Percentiles rank a stretch among this genome's conserved stretches.
phyloP scores from a whole-genome alignment of 2,329 filamentous ascomycete species.

The Nannizzia gypsea region DNA sequence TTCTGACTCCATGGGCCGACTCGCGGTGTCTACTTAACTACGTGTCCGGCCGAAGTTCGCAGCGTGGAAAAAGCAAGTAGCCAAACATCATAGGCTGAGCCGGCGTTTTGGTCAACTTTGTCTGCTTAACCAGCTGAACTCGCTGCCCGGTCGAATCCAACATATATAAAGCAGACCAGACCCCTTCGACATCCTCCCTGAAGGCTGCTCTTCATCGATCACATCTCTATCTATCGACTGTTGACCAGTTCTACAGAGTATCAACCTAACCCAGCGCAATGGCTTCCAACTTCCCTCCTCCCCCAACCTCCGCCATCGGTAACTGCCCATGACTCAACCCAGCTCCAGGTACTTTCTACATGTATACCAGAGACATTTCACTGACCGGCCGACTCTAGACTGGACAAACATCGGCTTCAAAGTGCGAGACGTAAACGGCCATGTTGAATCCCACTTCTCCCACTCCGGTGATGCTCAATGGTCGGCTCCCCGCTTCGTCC shows the following conservation, averaged over 20 bases:
- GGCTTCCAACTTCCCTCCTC: not conserved
- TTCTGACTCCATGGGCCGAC: too few relatives aligned
- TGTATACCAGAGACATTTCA: not conserved
- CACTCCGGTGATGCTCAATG: conserved; percentile 53
- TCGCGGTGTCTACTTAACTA: too few relatives aligned
- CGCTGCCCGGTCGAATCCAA: not conserved
- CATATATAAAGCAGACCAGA: not conserved
- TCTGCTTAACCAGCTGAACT: not conserved
- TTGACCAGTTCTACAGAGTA: not conserved
- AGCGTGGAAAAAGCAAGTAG: too few relatives aligned
- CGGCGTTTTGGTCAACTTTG: too few relatives aligned
- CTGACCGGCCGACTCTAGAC: conserved; percentile 40
- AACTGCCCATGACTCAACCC: not conserved
- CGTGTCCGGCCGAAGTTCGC: too few relatives aligned
- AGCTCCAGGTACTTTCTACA: not conserved
- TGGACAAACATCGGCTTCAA: conserved; percentile 90
- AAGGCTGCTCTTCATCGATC: not conserved
- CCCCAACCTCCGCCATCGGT: conserved; percentile 7
- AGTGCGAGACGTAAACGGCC: conserved; percentile 88
- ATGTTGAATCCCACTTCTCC: conserved; percentile 80
- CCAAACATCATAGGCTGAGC: too few relatives aligned
- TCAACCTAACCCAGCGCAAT: not conserved
- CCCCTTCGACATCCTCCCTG: not conserved
- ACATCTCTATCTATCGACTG: not conserved
- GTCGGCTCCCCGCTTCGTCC: conserved; percentile 65